Percentiles rank a stretch among this genome's conserved stretches.
Conservation (phyloP, 2,329 filamentous ascomycete species). For the Aureobasidium sp. region DNA sequence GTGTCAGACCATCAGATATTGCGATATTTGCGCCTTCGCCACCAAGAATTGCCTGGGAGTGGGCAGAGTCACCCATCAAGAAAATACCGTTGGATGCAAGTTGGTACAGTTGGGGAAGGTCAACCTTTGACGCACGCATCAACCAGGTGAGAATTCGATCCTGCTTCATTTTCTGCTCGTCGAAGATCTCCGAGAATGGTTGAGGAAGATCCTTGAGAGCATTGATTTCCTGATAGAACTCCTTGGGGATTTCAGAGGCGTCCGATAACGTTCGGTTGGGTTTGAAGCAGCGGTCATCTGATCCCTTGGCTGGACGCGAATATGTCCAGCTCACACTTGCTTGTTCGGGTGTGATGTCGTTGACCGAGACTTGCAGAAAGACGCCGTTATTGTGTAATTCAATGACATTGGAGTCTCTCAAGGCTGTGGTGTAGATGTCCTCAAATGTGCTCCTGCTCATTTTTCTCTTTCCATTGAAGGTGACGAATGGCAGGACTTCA, state of each 20-base stretch:
- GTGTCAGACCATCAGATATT: conserved; percentile 28
- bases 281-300: conserved; percentile 25
- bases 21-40: conserved; percentile 32
- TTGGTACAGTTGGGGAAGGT: conserved; percentile 16
- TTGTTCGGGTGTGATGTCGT: conserved; percentile 17
- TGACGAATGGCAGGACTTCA: conserved; percentile 29
- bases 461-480: conserved; percentile 26
- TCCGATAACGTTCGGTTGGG: conserved; percentile 24
- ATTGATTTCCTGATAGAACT: conserved; percentile 27
- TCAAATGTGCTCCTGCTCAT: conserved; percentile 16
- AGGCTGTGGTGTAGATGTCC: conserved; percentile 12
- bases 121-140: conserved; percentile 26
- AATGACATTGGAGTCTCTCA: conserved; percentile 19
- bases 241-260: conserved; percentile 27
- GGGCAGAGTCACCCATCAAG: conserved; percentile 31
- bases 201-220: conserved; percentile 19
- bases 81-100: conserved; percentile 21
- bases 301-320: conserved; percentile 25
- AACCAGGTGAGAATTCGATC: conserved; percentile 34
- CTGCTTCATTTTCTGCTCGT: conserved; percentile 21
- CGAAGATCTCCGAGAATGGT: conserved; percentile 27
- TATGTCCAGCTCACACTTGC: conserved; percentile 32
- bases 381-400: conserved; percentile 18
- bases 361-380: conserved; percentile 26
- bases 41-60: conserved; percentile 33